Percentiles rank a stretch among this genome's conserved stretches.
Conservation (phyloP, 2,329 filamentous ascomycete species). For the Ciborinia camelliae region DNA sequence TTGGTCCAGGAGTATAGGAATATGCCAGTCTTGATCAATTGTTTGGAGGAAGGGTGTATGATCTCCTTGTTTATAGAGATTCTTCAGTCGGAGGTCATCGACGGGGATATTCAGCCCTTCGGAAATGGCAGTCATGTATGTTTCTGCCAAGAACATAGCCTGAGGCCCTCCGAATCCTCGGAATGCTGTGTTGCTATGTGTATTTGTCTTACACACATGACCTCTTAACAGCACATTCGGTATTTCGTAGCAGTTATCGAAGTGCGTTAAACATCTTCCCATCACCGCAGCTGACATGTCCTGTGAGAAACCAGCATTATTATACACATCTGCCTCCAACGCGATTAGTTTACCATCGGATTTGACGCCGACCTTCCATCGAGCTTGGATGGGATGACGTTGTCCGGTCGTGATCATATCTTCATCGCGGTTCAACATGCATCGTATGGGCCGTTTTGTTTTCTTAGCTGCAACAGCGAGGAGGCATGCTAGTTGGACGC, state of each 20-base stretch:
- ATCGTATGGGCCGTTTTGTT: constrained; percentile 73
- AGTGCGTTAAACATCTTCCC: constrained; percentile 77
- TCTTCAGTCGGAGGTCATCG: constrained; percentile 75
- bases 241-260: constrained; percentile 83
- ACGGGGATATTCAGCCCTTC: constrained; percentile 79
- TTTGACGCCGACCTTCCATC: constrained; percentile 89
- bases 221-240: constrained; percentile 82
- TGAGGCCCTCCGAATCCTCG: constrained; percentile 93
- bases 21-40: constrained; percentile 78
- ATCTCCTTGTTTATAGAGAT: constrained; percentile 76
- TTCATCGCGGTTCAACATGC: constrained; percentile 93
- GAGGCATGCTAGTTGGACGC: constrained; percentile 77
- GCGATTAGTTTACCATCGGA: constrained; percentile 87
- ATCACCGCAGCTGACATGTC: constrained; percentile 66
- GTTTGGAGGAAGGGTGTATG: constrained; percentile 85
- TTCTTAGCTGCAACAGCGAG: constrained; percentile 85
- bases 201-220: constrained; percentile 87
- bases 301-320: constrained; percentile 79
- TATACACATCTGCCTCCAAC: constrained; percentile 82
- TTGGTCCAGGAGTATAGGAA: constrained; percentile 89
- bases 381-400: constrained; percentile 81
- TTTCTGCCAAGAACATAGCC: constrained; percentile 89
- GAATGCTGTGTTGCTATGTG: constrained; percentile 78
- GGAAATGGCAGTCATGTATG: constrained; percentile 82
- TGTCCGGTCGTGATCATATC: constrained; percentile 90